Conservation (phyloP, 805 yeast genomes). For the Aciculoconidium aculeatum region DNA sequence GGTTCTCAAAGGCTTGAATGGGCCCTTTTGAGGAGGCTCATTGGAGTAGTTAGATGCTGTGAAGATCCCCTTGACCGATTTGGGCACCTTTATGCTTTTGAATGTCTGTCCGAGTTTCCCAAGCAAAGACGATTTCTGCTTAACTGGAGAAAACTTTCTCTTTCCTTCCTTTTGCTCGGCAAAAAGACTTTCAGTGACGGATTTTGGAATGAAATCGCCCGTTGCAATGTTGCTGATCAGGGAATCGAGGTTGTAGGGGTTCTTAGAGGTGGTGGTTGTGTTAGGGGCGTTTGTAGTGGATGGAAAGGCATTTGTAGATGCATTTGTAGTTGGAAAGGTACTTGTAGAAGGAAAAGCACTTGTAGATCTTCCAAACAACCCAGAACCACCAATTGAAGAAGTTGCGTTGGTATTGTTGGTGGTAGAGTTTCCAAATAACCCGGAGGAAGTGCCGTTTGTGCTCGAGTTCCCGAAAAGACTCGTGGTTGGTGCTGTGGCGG, state of each 20-base stretch:
- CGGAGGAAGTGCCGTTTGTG: constrained; percentile 10
- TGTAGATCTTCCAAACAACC: constrained; percentile 15
- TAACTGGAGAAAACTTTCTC: constrained; percentile 13
- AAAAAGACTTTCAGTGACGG: constrained; percentile 26
- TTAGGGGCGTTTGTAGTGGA: constrained; percentile 1
- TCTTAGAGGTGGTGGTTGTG: constrained; percentile 5
- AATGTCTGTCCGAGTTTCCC: constrained; percentile 31
- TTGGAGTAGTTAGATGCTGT: constrained; percentile 19
- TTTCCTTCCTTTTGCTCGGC: constrained; percentile 12
- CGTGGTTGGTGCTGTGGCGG: constrained; percentile 8
- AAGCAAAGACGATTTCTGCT: constrained; percentile 22
- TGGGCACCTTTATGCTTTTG: constrained; percentile 9
- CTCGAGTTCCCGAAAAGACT: constrained; percentile 20
- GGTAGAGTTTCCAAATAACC: constrained; percentile 15
- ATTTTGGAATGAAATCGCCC: constrained; percentile 22
- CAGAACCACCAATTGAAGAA: constrained; percentile 19
- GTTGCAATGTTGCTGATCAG: constrained; percentile 18
- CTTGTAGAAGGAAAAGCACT: constrained; percentile 4
- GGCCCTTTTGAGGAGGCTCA: constrained; percentile 3
- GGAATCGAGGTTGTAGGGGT: constrained; percentile 27
- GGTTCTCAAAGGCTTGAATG: constrained; percentile 4
- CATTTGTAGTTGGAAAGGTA: constrained; percentile 8
- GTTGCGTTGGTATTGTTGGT: constrained; percentile 5
- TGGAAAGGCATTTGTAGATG: constrained; percentile 1
- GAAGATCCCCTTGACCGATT: constrained; percentile 26